A percentile compares a stretch with the other conserved stretches of the same genome.
Evolutionary conservation across 2,329 filamentous ascomycete species (phyloP).

Genomic region (Thelonectria olida): DNA sequence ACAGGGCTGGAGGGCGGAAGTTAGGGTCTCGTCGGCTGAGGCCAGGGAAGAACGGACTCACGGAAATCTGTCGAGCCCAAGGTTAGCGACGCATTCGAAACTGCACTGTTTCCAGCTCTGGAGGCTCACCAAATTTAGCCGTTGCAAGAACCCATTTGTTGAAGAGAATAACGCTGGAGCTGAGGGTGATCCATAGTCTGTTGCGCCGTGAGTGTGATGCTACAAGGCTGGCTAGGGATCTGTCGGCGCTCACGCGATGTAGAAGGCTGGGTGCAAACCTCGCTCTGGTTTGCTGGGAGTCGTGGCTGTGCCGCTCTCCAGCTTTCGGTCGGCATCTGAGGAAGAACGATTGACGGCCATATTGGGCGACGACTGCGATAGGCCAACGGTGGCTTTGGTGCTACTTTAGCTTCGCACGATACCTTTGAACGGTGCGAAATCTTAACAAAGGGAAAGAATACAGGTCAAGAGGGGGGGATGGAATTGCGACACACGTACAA

Average conservation of each 20-base stretch:
- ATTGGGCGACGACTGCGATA: background rate
- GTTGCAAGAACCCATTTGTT: slow-evolving; percentile 22
- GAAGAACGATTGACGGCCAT: slow-evolving; percentile 14
- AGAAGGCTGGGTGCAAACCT: slow-evolving; percentile 14
- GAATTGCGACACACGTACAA: background rate
- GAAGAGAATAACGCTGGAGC: slow-evolving; percentile 22
- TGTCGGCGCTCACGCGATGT: slow-evolving; percentile 13
- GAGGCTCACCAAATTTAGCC: slow-evolving; percentile 18
- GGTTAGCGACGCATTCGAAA: background rate
- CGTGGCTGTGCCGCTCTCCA: slow-evolving; percentile 13
- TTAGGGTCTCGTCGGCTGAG: background rate
- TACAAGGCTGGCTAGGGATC: background rate
- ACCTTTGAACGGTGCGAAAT: background rate
- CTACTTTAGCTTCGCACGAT: background rate
- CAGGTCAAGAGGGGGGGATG: background rate
- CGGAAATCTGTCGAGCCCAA: slow-evolving; percentile 10
- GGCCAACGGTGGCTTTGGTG: background rate
- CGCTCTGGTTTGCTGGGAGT: background rate
- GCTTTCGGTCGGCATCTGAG: slow-evolving; percentile 14
- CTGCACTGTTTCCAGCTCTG: background rate
- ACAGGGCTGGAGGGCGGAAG: background rate
- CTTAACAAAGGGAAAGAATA: background rate
- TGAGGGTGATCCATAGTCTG: slow-evolving; percentile 17
- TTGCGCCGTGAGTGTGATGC: background rate
- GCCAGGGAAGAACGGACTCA: background rate